Base-by-base conservation (phyloP, 2,329 filamentous ascomycete genomes). In the Monilinia laxa region DNA sequence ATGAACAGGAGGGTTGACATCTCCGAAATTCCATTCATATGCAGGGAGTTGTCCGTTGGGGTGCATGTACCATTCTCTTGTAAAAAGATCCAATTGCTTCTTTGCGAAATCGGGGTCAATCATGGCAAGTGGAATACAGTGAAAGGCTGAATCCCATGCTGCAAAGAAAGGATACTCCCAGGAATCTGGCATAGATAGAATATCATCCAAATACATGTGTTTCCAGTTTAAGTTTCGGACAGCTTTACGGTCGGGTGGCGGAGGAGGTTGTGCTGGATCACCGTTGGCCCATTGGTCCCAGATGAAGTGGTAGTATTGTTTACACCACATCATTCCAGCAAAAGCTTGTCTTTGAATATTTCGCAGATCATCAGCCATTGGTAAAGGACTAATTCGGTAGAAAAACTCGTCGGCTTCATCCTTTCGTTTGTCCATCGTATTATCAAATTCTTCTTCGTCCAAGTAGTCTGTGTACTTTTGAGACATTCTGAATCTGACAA, bases 81-180 rank as follows among this genome's bases (percentile, higher is more conserved):
- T 98, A 77, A 98, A 94, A 53, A 98, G 81, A 76, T 98, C 95
- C 60, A 98, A 87, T 79, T 98, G 94, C 81, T 97, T 97, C 85
- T 98, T 98, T 65, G 94, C 93, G 74, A 97, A 97, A 53, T 97
- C 94, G 0, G 94, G 95, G 74, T 98, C 94, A 70, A 98, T 93
- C 93, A 98, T 97, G 51, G 95, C 91, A 69, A 98, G 80, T 0
- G 93, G 92, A 72, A 98, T 97, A 76, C 93, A 97, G 80, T 98
- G 95, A 79, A 98, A 98, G 6, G 93, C 94, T 65, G 91, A 94
- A 77, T 98, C 94, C 94, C 94, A 98, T 4, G 94, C 94, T 25
- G 93, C 93, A 77, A 97, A 97, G 82, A 97, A 98, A 0, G 94
- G 94, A 74, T 98, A 98, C 75, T 98, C 94, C 94, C 94, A 98